Percentiles rank a stretch among this genome's conserved stretches.
Conservation (phyloP, 768 basidiomycete genomes). For the Udeniomyces megalosporus region DNA sequence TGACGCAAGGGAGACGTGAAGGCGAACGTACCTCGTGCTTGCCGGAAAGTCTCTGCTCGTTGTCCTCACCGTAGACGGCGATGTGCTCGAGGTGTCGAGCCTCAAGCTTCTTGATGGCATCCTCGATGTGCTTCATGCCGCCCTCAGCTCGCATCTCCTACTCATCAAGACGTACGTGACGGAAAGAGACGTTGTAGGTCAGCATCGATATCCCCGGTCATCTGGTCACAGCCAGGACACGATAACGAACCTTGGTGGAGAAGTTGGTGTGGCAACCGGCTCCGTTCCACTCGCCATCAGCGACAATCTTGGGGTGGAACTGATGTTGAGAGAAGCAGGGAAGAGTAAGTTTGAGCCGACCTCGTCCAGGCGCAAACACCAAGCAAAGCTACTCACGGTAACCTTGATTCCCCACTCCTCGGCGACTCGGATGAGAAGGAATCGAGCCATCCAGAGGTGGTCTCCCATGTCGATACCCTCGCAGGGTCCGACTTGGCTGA, state of each 20-base stretch:
- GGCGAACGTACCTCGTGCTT: conserved; percentile 48
- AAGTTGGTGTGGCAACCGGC: conserved; percentile 82
- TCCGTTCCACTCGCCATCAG: conserved; percentile 91
- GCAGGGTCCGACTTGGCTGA: conserved; percentile 56
- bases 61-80: conserved; percentile 58
- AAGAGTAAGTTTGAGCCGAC: neutral
- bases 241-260: conserved; percentile 47
- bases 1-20: neutral
- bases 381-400: neutral
- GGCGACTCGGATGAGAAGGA: conserved; percentile 83
- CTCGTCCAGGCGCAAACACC: neutral
- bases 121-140: conserved; percentile 82
- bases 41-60: conserved; percentile 87
- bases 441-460: conserved; percentile 95
- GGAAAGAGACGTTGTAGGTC: too few relatives aligned
- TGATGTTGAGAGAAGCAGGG: conserved; percentile 42
- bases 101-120: conserved; percentile 80
- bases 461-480: conserved; percentile 97
- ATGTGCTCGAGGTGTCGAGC: conserved; percentile 46
- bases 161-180: too few relatives aligned
- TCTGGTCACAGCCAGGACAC: too few relatives aligned
- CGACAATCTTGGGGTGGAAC: conserved; percentile 97
- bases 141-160: conserved; percentile 73
- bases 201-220: too few relatives aligned
- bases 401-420: conserved; percentile 89